Evolutionary conservation across 2,329 filamentous ascomycete species (phyloP).

Genomic region (Sclerotinia subarctica): DNA sequence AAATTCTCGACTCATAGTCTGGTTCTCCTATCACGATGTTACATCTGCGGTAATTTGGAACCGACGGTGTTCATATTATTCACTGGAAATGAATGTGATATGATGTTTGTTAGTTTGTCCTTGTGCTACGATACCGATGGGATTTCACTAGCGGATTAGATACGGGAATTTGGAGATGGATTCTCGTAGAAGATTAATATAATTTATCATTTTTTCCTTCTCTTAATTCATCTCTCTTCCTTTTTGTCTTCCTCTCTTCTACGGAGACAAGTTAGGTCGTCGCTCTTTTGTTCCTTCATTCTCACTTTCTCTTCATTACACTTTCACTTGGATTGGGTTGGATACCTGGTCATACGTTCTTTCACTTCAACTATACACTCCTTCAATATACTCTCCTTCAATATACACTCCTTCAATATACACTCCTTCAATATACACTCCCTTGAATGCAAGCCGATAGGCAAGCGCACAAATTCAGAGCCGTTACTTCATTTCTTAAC

Average conservation of each 20-base stretch:
- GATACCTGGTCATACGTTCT: constrained; percentile 18
- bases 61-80: not conserved
- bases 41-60: not conserved
- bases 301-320: constrained; percentile 1
- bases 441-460: not conserved
- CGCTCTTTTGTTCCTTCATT: not conserved
- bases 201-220: not conserved
- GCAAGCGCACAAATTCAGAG: not conserved
- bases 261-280: constrained; percentile 3
- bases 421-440: not conserved
- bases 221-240: not conserved
- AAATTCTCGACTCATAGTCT: not conserved
- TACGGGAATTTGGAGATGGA: not conserved
- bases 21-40: not conserved
- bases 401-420: not conserved
- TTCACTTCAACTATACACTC: not conserved
- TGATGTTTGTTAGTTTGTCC: not conserved
- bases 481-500: not conserved
- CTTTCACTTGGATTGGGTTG: constrained; percentile 5
- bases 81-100: not conserved
- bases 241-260: not conserved
- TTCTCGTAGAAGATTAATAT: not conserved
- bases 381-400: not conserved
- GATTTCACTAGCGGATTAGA: not conserved
- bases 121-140: not conserved